Percentiles rank a stretch among this genome's conserved stretches.
These are phyloP conservation scores for Corymbia maculata DNA, from an alignment of 345 rosid species.

Conservation along the genomic window DNA sequence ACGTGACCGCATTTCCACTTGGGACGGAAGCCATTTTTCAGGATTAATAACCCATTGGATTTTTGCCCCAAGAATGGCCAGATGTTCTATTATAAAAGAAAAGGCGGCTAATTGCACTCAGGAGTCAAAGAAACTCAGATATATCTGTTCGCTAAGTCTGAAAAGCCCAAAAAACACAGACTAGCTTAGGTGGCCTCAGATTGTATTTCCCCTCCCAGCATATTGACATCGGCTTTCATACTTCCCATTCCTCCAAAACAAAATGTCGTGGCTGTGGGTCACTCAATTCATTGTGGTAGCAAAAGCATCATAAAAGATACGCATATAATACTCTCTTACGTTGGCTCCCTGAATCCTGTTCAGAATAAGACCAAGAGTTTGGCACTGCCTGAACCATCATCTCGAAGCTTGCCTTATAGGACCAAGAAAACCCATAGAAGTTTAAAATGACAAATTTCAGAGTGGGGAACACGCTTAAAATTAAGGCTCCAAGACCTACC, in stretches of 20 bases:
- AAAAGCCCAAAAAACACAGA: no score
- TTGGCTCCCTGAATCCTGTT: background rate
- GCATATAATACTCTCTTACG: background rate
- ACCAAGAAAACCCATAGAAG: background rate
- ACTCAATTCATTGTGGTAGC: background rate
- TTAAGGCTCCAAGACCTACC: background rate
- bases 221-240: background rate
- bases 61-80: background rate
- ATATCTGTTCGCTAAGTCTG: background rate
- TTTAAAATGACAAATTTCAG: background rate
- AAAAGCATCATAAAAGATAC: background rate
- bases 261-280: background rate
- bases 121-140: background rate
- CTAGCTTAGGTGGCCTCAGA: background rate
- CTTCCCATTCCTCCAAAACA: background rate
- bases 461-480: background rate
- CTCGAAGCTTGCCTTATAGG: background rate
- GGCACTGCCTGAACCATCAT: background rate
- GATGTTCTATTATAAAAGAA: background rate
- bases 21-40: background rate
- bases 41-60: background rate
- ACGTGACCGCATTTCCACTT: background rate
- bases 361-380: background rate
- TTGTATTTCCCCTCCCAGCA: background rate
- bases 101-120: background rate